These are phyloP conservation scores for Diddensiella caesifluorescens DNA, from an alignment of 805 yeast genomes.

Conservation along the genomic window DNA sequence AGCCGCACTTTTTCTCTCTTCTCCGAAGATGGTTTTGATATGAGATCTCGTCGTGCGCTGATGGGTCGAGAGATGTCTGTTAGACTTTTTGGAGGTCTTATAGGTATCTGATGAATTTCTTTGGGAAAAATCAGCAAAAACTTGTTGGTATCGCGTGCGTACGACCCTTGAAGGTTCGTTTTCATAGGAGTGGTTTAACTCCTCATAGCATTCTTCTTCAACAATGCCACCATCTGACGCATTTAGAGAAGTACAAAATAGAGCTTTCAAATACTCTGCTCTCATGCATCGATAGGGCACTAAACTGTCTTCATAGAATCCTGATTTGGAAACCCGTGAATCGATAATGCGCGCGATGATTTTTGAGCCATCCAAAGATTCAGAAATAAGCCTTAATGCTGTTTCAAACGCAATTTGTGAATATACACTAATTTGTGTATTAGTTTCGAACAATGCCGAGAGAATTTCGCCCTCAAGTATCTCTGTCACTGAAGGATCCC, in stretches of 20 bases:
- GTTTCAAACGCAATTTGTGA: constrained; percentile 18
- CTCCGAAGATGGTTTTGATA: neutral
- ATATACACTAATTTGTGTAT: constrained; percentile 3
- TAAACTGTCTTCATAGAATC: constrained; percentile 4
- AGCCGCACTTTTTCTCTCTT: neutral
- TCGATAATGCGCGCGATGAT: constrained; percentile 3
- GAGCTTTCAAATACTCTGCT: constrained; percentile 13
- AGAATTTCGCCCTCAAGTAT: constrained; percentile 7
- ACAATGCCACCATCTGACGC: neutral
- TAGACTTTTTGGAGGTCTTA: too few species aligned
- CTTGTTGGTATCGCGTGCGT: constrained; percentile 5
- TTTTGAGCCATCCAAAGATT: constrained; percentile 1
- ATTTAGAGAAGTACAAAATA: constrained; percentile 5
- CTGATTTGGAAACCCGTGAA: constrained; percentile 6
- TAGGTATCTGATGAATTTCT: too few species aligned
- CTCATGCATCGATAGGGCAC: constrained; percentile 14
- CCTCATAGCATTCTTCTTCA: constrained; percentile 9
- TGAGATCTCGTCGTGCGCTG: constrained; percentile 1
- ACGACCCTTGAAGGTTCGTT: constrained; percentile 8
- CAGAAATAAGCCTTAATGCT: constrained; percentile 8
- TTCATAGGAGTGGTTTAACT: constrained; percentile 6
- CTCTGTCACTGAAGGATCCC: neutral
- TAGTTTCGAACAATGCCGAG: constrained; percentile 5
- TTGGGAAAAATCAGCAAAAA: constrained; percentile 6
- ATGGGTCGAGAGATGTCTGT: too few species aligned